A percentile compares a stretch with the other conserved stretches of the same genome.
Evolutionary conservation across 352 stramenopile genomes (phyloP).

Genomic region (Discostella stelligera): DNA sequence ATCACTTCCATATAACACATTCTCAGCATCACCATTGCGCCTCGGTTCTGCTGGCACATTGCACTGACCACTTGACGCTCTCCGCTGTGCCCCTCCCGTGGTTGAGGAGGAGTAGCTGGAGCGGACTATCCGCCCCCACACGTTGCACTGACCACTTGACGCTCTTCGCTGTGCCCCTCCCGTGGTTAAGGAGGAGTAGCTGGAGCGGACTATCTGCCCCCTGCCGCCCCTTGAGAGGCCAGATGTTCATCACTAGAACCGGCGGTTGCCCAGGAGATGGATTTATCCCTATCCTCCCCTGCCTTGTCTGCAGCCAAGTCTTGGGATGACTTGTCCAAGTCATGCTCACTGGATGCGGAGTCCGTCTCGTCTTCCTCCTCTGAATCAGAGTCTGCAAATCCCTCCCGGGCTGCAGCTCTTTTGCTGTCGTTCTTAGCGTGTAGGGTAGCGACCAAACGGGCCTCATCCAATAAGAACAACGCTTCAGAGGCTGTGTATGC

Average conservation of each 20-base stretch:
- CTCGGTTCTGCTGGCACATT: neutral
- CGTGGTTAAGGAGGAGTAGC: too few species aligned
- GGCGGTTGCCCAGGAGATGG: conserved; percentile 1
- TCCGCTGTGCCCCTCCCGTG: neutral
- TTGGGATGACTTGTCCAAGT: too few species aligned
- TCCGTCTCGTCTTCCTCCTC: neutral
- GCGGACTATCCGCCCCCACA: too few species aligned
- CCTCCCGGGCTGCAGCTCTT: neutral
- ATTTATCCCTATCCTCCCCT: neutral
- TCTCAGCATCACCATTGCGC: neutral
- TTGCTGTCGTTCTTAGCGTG: too few species aligned
- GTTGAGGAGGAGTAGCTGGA: too few species aligned
- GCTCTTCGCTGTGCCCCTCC: neutral
- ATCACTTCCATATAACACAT: neutral
- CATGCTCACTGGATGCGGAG: neutral
- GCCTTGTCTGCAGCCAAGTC: too few species aligned
- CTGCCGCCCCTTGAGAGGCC: too few species aligned
- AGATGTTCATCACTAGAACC: too few species aligned
- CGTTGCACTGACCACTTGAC: neutral
- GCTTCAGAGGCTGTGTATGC: too few species aligned
- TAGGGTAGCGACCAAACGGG: neutral
- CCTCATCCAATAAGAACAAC: conserved; percentile 1
- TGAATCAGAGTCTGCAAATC: neutral
- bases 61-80: neutral
- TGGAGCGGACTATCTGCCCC: too few species aligned